Evolutionary conservation across 345 rosid species (phyloP).

Genomic region (Rhodomyrtus tomentosa): DNA sequence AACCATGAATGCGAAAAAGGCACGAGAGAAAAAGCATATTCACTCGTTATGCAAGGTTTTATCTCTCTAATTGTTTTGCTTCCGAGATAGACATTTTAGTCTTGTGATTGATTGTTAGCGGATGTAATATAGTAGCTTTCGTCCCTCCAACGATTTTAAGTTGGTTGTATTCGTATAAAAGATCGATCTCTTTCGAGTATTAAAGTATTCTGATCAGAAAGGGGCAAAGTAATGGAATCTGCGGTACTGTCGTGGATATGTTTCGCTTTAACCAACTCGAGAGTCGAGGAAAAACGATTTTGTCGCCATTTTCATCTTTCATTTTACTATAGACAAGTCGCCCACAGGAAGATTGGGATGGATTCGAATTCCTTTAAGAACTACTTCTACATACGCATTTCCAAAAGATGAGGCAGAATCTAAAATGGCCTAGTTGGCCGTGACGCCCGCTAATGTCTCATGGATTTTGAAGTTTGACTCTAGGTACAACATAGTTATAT

Average conservation of each 20-base stretch:
- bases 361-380: not conserved
- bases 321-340: not conserved
- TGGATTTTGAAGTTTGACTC: too few relatives aligned
- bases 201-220: rapidly evolving
- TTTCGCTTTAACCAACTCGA: rapidly evolving
- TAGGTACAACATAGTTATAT: too few relatives aligned
- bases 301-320: not conserved
- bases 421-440: not conserved
- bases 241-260: rapidly evolving
- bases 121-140: not conserved
- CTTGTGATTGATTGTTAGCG: not conserved
- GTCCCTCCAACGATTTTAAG: not conserved
- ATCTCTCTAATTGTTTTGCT: not conserved
- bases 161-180: not conserved
- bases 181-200: not conserved
- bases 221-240: not conserved
- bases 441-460: not conserved
- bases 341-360: not conserved
- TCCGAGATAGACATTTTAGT: not conserved
- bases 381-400: not conserved
- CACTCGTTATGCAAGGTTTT: not conserved
- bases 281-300: not conserved
- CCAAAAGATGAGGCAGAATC: not conserved
- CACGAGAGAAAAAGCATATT: too few relatives aligned
- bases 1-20: too few relatives aligned